Evolutionary conservation across 2,329 filamentous ascomycete genomes (phyloP), one percentile per base, ranked within the genome.

Genomic region (Dothiorella sarmentorum): DNA sequence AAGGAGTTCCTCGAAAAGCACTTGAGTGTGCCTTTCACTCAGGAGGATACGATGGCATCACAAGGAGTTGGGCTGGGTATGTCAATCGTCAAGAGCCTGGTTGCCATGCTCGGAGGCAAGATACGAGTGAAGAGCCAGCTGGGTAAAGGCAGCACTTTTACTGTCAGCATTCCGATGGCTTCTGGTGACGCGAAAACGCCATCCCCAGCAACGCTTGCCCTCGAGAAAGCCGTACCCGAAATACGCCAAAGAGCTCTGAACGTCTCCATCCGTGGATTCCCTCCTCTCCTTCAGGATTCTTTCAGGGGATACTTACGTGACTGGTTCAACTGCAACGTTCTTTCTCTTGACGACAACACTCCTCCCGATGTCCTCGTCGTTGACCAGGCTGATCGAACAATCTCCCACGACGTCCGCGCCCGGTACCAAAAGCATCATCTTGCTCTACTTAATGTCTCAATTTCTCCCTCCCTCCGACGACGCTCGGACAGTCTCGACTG

Each of bases 11-110:
- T 74, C 38, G 67, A 71, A 59, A 67, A 68, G 35, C 66, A 69
- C 42, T 62, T 74, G 0, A 75, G 71, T 60, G 69, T 71, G 35
- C 73, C 73, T 2, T 75, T 75, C 49, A 69, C 71, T 1, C 73
- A 75, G 58, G 73, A 74, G 44, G 71, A 74, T 17, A 67, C 71
- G 22, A 69, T 66, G n/a, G 69, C 72, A 27, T 47, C 42, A 6
- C 55, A 58, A 20, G 73, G 73, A 11, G 73, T 71, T 11, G 73
- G 73, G 10, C 65, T 75, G 2, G 73, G 73, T 18, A 64, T 75
- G n/a, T 70, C 66, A 27, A 74, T 75, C 29, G 72, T 74, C 35
- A 71, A 71, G 57, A 70, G 71, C 57, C 71, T 74, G 47, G 68
- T 74, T 5, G 68, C 70, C 29, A 69, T 69, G 17, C 55, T 75